Evolutionary conservation across 352 stramenopile genomes (phyloP).

Genomic region (Pythium myriotylum): DNA sequence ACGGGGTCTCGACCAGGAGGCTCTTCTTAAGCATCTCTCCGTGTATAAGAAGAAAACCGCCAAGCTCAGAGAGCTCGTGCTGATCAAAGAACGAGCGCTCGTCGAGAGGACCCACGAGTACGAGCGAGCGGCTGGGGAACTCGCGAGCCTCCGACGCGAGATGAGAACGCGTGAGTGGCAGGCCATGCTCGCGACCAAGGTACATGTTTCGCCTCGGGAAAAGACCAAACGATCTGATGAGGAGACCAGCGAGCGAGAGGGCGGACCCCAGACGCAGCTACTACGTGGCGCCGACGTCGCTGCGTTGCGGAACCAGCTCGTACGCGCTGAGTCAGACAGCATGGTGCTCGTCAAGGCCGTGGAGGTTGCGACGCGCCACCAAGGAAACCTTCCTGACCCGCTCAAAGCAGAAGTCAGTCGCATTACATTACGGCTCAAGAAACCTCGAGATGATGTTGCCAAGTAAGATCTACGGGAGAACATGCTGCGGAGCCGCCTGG

Average conservation of each 20-base stretch:
- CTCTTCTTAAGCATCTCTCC: conserved; percentile 38
- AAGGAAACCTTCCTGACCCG: conserved; percentile 51
- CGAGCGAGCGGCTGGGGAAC: conserved; percentile 30
- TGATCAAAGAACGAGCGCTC: conserved; percentile 45
- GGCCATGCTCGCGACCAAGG: conserved; percentile 22
- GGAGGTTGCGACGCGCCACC: conserved; percentile 52
- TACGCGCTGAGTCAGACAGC: conserved; percentile 62
- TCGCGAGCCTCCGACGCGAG: conserved; percentile 34
- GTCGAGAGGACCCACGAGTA: conserved; percentile 36
- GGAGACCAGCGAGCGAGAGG: neutral
- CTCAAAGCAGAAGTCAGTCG: conserved; percentile 61
- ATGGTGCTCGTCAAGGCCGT: conserved; percentile 67
- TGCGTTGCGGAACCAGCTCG: conserved; percentile 60
- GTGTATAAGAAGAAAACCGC: conserved; percentile 61
- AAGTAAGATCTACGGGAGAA: conserved; percentile 17
- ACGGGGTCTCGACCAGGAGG: conserved; percentile 2
- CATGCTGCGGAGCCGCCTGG: conserved; percentile 4
- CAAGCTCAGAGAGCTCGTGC: conserved; percentile 50
- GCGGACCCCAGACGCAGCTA: conserved; percentile 9
- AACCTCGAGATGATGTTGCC: neutral
- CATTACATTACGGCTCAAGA: conserved; percentile 48
- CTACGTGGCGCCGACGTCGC: conserved; percentile 47
- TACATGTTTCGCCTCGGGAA: neutral
- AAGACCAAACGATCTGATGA: neutral
- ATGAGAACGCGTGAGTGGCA: conserved; percentile 43